phyloP scores from a whole-genome alignment of 495 filamentous ascomycete species.

The Bombardia bombarda region DNA sequence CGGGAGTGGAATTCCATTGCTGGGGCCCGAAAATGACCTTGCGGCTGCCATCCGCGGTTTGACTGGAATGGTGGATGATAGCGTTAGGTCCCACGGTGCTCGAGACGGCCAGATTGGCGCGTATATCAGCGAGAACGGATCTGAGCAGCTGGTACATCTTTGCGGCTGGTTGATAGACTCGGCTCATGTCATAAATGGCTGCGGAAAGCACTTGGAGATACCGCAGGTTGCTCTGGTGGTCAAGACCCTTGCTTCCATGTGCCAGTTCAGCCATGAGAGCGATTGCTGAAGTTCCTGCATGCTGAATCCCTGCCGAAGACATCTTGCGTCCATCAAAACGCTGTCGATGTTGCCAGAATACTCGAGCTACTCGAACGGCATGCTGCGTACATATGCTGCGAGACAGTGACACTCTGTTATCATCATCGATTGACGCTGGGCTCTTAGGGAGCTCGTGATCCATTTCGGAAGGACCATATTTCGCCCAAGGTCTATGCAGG shows the following conservation, averaged over 20 bases:
- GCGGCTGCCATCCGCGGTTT: no score
- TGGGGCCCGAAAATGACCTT: no score
- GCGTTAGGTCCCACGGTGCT: slow-evolving; percentile 7
- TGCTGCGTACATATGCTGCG: slow-evolving; percentile 45
- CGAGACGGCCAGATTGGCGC: slow-evolving; percentile 17
- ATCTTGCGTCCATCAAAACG: slow-evolving; percentile 41
- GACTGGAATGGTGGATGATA: no score
- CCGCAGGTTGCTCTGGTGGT: slow-evolving; percentile 24
- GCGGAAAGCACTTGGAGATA: slow-evolving; percentile 28
- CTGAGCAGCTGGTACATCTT: slow-evolving; percentile 28
- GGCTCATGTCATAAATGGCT: slow-evolving; percentile 38
- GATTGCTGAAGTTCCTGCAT: slow-evolving; percentile 43
- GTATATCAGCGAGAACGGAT: slow-evolving; percentile 26
- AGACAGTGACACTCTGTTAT: slow-evolving; percentile 35
- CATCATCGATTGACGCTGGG: slow-evolving; percentile 7
- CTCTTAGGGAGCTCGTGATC: not conserved
- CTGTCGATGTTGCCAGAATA: slow-evolving; percentile 44
- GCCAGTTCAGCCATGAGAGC: slow-evolving; percentile 44
- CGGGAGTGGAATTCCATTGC: no score
- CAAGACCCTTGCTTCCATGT: slow-evolving; percentile 23
- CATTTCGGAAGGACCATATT: slow-evolving; percentile 26
- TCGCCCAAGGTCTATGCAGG: slow-evolving; percentile 42
- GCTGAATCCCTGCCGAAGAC: slow-evolving; percentile 37
- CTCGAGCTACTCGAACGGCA: slow-evolving; percentile 39
- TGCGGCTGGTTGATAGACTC: slow-evolving; percentile 29